Evolutionary conservation across 768 basidiomycete species (phyloP), one percentile per base, ranked within the genome.

Genomic region (Phylloporus scabripes): DNA sequence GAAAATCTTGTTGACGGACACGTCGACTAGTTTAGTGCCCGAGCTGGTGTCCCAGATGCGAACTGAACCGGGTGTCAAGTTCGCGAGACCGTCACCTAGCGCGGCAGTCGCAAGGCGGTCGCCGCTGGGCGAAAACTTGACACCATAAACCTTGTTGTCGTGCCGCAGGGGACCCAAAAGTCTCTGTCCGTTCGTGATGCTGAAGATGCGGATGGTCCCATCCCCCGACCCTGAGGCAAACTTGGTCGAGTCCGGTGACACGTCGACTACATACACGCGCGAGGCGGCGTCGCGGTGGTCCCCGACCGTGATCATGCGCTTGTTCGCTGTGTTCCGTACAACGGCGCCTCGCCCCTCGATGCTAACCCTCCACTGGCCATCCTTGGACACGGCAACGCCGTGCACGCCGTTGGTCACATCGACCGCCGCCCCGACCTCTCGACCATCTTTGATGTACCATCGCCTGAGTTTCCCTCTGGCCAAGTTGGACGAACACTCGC

Each of bases 171-270:
- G 52, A 2, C 28, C 41, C 17, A 55, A 9, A 0, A 55, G 14
- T 6, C 42, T 31, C 15, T 39, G 18, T 15, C 52, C 52, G 9
- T 34, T 29, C 8, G 47, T 38, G 21, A 54, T 46, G 44, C 36
- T 46, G 32, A 50, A 55, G 9, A 55, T 18, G 3, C 32, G 41
- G 21, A 46, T 26, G 0, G 54, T 39, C 31, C 45, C 45, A 20
- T 55, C 54, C 7, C 43, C 54, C 21, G 48, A 55, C 21, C 52
- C 54, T 0, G 45, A 42, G 4, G 34, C 48, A 26, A 55, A 46
- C n/a, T 24, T 33, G 10, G 52, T 55, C 7, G 52, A 54, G 32
- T 55, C 34, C 9, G 52, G 43, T 21, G 54, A 45, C n/a, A 54
- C 41, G 12, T 55, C 53, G 29, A 54, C 31, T 6, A 52, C 45